Base-by-base conservation (phyloP, 225 moss, liverwort and hornwort species). In the Asterella californica region DNA sequence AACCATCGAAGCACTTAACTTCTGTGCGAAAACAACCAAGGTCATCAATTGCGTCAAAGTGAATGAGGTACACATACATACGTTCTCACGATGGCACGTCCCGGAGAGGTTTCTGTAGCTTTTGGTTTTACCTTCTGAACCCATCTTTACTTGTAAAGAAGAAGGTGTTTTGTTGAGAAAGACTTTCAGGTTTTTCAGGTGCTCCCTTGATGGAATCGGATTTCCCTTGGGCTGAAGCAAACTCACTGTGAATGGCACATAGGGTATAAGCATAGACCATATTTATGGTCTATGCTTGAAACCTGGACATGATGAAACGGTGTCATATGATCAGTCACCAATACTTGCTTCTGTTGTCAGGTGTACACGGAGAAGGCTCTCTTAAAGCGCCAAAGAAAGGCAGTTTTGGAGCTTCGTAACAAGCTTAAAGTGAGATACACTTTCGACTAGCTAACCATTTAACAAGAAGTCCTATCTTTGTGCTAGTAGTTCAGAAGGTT, bases 1-100 rank as follows among this genome's bases (percentile, higher is more conserved):
- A 49, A 81, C 85, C 0, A 79, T 85, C 19, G 60, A 57, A 61
- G 47, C 81, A 50, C 68, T 85, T 24, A 66, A 47, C 34, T 85
- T 85, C 46, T 76, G 82, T 75, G 29, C 76, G 8, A 85, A 85
- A 74, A 79, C 79, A 10, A 82, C 62, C 33, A 82, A 42, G 37
- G 79, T 85, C 42, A 71, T 79, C 71, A 85, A 85, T 50, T 73
- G 79, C 79, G 47, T 76, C 21, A 60, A 76, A 52, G 65, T 67
- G n/a, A 64, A 85, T 74, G 77, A 85, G 85, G 85, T 85, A 82
- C 11, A 66, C 32, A 69, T 69, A 42, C 0, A n/a, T n/a, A n/a
- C n/a, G n/a, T n/a, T n/a, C n/a, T n/a, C n/a, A n/a, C n/a, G n/a
- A n/a, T n/a, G n/a, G n/a, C n/a, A 42, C 42, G 7, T 42, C 42